Conservation (phyloP, 2,329 filamentous ascomycete species). For the Exophiala lecanii-corni region DNA sequence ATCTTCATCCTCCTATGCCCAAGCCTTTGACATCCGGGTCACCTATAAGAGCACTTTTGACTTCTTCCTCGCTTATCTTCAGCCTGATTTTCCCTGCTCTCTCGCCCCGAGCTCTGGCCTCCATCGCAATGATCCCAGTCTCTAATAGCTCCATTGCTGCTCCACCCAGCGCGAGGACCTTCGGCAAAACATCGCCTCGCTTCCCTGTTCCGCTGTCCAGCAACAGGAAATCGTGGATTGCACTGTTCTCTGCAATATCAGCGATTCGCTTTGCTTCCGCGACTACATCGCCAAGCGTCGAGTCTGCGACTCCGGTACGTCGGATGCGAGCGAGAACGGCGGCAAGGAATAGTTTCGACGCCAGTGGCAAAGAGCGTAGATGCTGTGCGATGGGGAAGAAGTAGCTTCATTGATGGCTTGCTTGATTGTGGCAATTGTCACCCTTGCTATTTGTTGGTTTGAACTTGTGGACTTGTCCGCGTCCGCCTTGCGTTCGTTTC, state of each 20-base stretch:
- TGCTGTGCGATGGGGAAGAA: constrained; percentile 84
- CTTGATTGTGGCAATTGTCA: constrained; percentile 91
- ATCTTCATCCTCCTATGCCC: constrained; percentile 49
- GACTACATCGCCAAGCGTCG: constrained; percentile 79
- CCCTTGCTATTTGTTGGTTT: constrained; percentile 47
- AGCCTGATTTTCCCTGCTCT: constrained; percentile 82
- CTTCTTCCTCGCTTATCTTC: constrained; percentile 83
- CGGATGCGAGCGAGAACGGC: constrained; percentile 74
- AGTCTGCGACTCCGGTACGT: constrained; percentile 80
- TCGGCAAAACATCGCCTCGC: constrained; percentile 31
- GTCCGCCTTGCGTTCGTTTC: constrained; percentile 23
- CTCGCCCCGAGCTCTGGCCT: constrained; percentile 70
- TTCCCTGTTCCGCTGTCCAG: constrained; percentile 29
- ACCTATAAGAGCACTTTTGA: constrained; percentile 80
- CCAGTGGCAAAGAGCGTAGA: constrained; percentile 73
- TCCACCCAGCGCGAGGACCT: constrained; percentile 59
- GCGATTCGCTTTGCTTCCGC: constrained; percentile 74
- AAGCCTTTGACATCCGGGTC: constrained; percentile 81
- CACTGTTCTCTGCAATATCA: constrained; percentile 50
- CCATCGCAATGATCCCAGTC: constrained; percentile 80
- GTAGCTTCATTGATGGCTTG: constrained; percentile 93
- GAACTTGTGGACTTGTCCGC: constrained; percentile 10
- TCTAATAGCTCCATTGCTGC: constrained; percentile 81
- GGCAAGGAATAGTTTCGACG: constrained; percentile 78
- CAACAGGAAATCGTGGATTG: constrained; percentile 59